A percentile compares a stretch with the other conserved stretches of the same genome.
These are phyloP conservation scores for Hericium rajendrae DNA, from an alignment of 768 basidiomycete species.

Conservation along the genomic window DNA sequence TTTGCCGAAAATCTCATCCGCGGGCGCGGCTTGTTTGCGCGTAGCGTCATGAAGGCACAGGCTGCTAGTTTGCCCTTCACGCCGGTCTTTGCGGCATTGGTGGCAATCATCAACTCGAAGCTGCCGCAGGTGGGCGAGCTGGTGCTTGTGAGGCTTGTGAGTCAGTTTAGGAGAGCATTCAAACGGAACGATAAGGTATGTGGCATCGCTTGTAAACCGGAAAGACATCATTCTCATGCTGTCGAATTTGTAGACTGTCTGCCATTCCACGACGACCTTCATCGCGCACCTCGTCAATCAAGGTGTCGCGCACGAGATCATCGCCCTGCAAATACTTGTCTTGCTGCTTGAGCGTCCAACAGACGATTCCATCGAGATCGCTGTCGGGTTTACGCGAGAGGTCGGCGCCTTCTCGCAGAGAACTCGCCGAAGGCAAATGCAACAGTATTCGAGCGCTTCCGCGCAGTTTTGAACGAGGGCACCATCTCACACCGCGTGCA, in stretches of 20 bases:
- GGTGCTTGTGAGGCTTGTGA: conserved; percentile 78
- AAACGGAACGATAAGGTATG: conserved; percentile 94
- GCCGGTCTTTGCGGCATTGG: conserved; percentile 90
- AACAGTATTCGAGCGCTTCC: conserved; percentile 93
- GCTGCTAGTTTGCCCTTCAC: conserved; percentile 95
- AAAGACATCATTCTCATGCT: neutral
- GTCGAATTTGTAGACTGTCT: conserved; percentile 58
- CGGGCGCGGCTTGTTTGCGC: conserved; percentile 83
- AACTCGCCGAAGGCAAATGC: conserved; percentile 92
- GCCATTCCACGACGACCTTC: conserved; percentile 89
- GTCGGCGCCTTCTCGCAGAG: conserved; percentile 92
- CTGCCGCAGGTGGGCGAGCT: conserved; percentile 94
- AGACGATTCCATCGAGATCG: conserved; percentile 97
- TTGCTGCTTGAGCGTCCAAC: conserved; percentile 94
- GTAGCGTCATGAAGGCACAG: conserved; percentile 98
- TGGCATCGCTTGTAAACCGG: neutral
- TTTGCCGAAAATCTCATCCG: conserved; percentile 92
- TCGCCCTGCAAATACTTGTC: conserved; percentile 90
- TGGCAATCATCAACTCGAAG: conserved; percentile 94
- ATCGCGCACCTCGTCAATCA: conserved; percentile 49
- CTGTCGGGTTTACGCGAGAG: conserved; percentile 95
- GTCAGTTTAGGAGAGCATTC: conserved; percentile 90
- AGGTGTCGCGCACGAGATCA: conserved; percentile 84
- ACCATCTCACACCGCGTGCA: conserved; percentile 92
- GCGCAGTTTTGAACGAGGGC: conserved; percentile 92